Base-by-base conservation (phyloP, 1,139 yeast genomes). In the Candida pseudocylindracea region DNA sequence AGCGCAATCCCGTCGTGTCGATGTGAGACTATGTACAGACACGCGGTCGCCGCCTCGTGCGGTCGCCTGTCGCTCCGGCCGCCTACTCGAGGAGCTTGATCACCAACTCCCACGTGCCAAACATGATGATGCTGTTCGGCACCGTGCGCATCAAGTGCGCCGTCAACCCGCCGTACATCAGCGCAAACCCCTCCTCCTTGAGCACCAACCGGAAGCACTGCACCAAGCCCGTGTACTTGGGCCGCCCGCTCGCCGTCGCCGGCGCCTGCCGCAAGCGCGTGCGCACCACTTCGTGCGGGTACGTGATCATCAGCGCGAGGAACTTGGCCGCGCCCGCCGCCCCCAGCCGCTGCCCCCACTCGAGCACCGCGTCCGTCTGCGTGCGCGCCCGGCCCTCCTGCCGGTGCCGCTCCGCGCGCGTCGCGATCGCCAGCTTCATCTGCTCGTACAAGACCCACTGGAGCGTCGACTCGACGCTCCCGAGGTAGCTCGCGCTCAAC, bases 361-460 rank as follows among this genome's bases (percentile, higher is more conserved):
- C 93, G 42, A 75, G 51, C 15, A 81, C 55, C 36, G 67, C 66
- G 44, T 81, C 93, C 38, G 62, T 51, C 5, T 67, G 59, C 1
- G 85, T 68, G 37, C 44, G 61, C 42, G 39, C 55, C 38, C 34
- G 52, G 4, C 53, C 64, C 30, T 56, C 53, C 12, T 60, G 59
- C 37, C 63, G 67, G 32, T 59, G 48, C 36, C 56, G 56, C 20
- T 60, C 47, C 1, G 79, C 60, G 41, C 85, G 63, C 38, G 60
- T 59, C 36, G 66, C 60, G 33, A 88, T 78, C 33, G 76, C 53
- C 12, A 60, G 46, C 48, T 80, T 81, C 93, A 91, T 83, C 50
- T 80, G 93, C 52, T 91, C 99, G 46, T 91, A 91, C 32, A 91
- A 60, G 11, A 88, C 80, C 99, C 99, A 91, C 49, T 91, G 99